Base-by-base conservation (phyloP, 371 early-diverging fungal species). In the Haplosporangium sp. region DNA sequence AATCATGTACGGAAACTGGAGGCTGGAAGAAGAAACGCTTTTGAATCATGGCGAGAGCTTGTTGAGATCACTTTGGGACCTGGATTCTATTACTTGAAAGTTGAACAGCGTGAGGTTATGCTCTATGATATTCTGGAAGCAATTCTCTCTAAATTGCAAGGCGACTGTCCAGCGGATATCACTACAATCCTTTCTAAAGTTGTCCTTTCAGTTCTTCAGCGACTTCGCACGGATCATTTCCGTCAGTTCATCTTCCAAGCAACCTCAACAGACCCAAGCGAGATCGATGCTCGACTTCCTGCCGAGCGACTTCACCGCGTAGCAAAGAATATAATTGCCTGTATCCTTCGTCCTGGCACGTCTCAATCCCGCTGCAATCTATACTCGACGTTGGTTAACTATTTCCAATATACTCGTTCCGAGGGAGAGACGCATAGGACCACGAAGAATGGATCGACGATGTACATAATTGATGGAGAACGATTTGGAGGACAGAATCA, bases 41-140 rank as follows among this genome's bases (percentile, higher is more conserved):
- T 67, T 83, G 89, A 55, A 45, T 92, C 94, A 0, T 97, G 96
- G 97, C 90, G 91, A 69, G 90, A 94, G 64, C 82, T 96, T 17
- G 86, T 94, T 1, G 92, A 93, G 61, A 87, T 94, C 19, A 88
- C 93, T 0, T 61, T 94, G 0, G 85, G 89, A 20, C 90, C 84
- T 74, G 94, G 84, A 78, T 95, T 87, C 74, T 89, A 91, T 48
- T 69, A 89, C 0, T 76, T 94, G 17, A 86, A 88, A 15, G 70
- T 84, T 17, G 90, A 91, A n/a, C 58, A 72, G 3, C 90, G 93
- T 1, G 92, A 92, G 69, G 69, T 83, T 27, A 87, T 88, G 52
- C 76, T 91, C 8, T 89, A 86, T 61, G 91, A 91, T 52, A 71
- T 95, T 35, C 69, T 95, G 37, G 82, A 84, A 2, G 87, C 85